phyloP scores from a whole-genome alignment of 208 protist genomes.

The Crithidia acanthocephali region DNA sequence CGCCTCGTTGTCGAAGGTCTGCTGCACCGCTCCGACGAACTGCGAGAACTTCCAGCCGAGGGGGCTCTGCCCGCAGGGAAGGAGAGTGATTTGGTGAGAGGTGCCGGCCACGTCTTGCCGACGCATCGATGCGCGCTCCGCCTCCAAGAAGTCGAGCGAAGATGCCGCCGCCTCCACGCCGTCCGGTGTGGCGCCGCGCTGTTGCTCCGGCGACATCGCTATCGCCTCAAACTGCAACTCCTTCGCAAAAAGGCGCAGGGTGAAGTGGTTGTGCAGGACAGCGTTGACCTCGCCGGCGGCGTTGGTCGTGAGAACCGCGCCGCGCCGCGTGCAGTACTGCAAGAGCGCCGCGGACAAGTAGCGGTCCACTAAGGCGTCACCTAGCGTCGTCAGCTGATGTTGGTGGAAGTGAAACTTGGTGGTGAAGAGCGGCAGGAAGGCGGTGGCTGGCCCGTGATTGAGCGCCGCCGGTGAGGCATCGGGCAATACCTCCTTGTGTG shows the following conservation, averaged over 20 bases:
- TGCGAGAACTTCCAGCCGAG: conserved; percentile 89
- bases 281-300: conserved; percentile 61
- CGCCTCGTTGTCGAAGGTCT: conserved; percentile 36
- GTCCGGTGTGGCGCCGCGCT: background rate
- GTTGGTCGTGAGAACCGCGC: conserved; percentile 62
- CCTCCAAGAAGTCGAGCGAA: conserved; percentile 51
- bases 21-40: conserved; percentile 79
- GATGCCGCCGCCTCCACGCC: background rate
- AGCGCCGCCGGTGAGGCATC: conserved; percentile 20
- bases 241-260: conserved; percentile 72
- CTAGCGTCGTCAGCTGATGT: conserved; percentile 80
- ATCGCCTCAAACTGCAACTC: conserved; percentile 72
- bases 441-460: conserved; percentile 2
- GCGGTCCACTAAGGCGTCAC: conserved; percentile 70
- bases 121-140: conserved; percentile 38
- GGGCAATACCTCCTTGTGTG: conserved; percentile 10
- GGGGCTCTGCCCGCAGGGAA: conserved; percentile 68
- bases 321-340: conserved; percentile 46
- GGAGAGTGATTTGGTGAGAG: conserved; percentile 64
- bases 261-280: conserved; percentile 85
- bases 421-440: conserved; percentile 57
- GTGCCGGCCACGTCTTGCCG: conserved; percentile 66
- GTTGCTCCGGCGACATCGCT: conserved; percentile 33
- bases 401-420: conserved; percentile 66
- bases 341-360: conserved; percentile 62